phyloP scores from a whole-genome alignment of 2,329 filamentous ascomycete genomes.

The Tolypocladium album region DNA sequence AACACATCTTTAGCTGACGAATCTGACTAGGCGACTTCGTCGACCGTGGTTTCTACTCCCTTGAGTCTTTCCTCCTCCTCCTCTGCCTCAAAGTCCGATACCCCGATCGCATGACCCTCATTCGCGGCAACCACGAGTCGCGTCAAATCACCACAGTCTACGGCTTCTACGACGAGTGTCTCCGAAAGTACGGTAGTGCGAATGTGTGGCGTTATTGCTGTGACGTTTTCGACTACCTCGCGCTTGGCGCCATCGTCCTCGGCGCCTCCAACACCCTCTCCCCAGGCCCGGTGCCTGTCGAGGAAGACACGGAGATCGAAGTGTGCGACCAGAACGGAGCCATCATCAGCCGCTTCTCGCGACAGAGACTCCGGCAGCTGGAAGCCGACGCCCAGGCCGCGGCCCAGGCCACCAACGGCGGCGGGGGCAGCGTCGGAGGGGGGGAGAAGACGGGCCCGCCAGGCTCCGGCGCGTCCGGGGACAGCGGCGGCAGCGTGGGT shows the following conservation, averaged over 20 bases:
- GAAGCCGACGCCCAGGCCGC: conserved; percentile 12
- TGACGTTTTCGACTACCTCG: conserved; percentile 95
- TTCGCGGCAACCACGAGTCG: conserved; percentile 91
- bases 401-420: neutral
- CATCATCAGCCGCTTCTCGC: conserved; percentile 61
- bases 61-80: conserved; percentile 92
- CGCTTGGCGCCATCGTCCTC: conserved; percentile 80
- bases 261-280: conserved; percentile 63
- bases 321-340: conserved; percentile 78
- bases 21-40: conserved; percentile 71
- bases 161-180: conserved; percentile 95
- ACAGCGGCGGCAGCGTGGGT: conserved; percentile 51
- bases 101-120: conserved; percentile 91
- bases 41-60: conserved; percentile 93
- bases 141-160: conserved; percentile 96
- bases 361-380: conserved; percentile 25
- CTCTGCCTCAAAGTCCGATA: conserved; percentile 96
- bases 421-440: conserved; percentile 7
- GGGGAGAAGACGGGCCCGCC: conserved; percentile 52
- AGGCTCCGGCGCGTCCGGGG: conserved; percentile 67
- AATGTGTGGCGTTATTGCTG: conserved; percentile 98
- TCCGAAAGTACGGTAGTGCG: conserved; percentile 90
- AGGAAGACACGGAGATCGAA: conserved; percentile 81
- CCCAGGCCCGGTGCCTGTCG: conserved; percentile 37
- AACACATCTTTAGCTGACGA: neutral